Percentiles rank a stretch among this genome's conserved stretches.
These are phyloP conservation scores for Pigoraptor vietnamica DNA, from an alignment of 78 protist genomes.

Conservation along the genomic window DNA sequence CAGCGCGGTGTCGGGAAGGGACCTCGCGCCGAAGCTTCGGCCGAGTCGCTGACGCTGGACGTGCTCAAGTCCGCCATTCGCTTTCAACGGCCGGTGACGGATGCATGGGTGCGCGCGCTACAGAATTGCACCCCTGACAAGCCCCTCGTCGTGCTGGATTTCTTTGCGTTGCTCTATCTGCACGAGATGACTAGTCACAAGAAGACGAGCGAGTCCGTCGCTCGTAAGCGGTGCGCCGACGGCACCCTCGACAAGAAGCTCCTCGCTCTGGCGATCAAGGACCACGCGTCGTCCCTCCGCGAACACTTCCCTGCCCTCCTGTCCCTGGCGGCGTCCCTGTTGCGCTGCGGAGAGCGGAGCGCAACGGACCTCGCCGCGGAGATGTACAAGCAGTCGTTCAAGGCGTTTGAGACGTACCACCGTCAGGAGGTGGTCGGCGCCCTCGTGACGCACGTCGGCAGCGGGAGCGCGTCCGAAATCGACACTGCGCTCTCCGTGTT, in stretches of 20 bases:
- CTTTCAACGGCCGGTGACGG: neutral
- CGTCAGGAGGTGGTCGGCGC: neutral
- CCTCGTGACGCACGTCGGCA: neutral
- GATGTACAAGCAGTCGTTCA: neutral
- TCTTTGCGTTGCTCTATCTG: neutral
- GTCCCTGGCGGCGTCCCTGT: neutral
- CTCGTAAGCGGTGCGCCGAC: neutral
- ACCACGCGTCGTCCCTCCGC: neutral
- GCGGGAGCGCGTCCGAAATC: neutral
- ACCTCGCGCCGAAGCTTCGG: neutral
- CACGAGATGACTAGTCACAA: neutral
- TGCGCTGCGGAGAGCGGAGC: neutral
- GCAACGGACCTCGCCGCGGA: neutral
- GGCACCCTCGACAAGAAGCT: neutral
- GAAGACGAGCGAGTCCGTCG: neutral
- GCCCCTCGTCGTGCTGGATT: neutral
- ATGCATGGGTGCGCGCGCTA: neutral
- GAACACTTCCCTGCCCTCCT: neutral
- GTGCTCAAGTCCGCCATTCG: neutral
- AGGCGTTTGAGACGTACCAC: neutral
- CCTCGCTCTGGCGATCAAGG: neutral
- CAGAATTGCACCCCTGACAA: neutral
- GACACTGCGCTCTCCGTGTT: neutral
- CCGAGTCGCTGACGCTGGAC: neutral
- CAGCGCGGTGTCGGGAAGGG: neutral